These are phyloP conservation scores for Phialocephala subalpina DNA, from an alignment of 2,329 filamentous ascomycete genomes.

Conservation along the genomic window DNA sequence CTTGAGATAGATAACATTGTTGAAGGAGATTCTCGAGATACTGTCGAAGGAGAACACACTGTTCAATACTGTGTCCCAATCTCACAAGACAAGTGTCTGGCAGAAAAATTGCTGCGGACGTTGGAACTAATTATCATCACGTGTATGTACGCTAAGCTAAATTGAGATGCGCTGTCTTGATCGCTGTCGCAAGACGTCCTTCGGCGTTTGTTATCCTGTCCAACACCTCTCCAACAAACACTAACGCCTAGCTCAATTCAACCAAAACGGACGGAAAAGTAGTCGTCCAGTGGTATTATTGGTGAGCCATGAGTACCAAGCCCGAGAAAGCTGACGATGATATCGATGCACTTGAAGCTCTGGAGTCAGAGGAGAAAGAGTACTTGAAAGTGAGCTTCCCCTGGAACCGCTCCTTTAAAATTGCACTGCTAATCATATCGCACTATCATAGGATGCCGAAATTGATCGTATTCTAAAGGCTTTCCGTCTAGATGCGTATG, in stretches of 20 bases:
- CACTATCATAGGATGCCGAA: slow-evolving; percentile 76
- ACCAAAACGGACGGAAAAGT: slow-evolving; percentile 20
- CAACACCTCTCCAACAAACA: slow-evolving; percentile 9
- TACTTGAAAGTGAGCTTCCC: slow-evolving; percentile 76
- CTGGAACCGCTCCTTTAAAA: slow-evolving; percentile 5
- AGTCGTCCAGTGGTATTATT: slow-evolving; percentile 31
- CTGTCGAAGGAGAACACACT: too few species aligned
- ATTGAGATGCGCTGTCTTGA: too few species aligned
- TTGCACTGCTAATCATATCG: slow-evolving; percentile 20
- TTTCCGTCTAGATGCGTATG: slow-evolving; percentile 80
- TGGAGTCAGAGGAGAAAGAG: slow-evolving; percentile 87
- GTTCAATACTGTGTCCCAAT: too few species aligned
- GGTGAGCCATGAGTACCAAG: slow-evolving; percentile 44
- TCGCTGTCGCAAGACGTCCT: slow-evolving; percentile 6
- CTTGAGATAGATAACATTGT: too few species aligned
- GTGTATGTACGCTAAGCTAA: too few species aligned
- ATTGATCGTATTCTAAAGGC: slow-evolving; percentile 93
- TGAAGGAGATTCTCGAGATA: too few species aligned
- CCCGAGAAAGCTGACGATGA: slow-evolving; percentile 57
- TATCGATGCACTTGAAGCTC: slow-evolving; percentile 78
- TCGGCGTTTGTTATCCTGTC: neutral
- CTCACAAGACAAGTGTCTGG: too few species aligned
- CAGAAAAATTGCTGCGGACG: too few species aligned
- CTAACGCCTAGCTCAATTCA: slow-evolving; percentile 12
- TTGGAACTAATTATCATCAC: too few species aligned